A percentile compares a stretch with the other conserved stretches of the same genome.
phyloP scores from a whole-genome alignment of 331 rosid genomes.

The Rhamnella rubrinervis region DNA sequence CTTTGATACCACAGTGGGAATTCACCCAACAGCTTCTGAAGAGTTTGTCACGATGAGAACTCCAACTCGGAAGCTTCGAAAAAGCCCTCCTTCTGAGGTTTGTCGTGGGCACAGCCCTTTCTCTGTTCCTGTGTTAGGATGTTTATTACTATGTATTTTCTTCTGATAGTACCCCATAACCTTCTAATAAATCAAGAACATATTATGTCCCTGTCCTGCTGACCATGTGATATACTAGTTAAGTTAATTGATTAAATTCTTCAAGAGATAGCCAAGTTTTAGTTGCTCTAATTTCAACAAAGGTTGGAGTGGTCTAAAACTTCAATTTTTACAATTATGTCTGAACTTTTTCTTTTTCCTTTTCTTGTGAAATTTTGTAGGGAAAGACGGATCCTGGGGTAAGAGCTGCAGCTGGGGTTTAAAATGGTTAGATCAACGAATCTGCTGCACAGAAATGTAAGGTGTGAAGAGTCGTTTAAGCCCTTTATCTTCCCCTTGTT shows the following conservation, averaged over 20 bases:
- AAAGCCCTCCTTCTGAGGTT: conserved; percentile 56
- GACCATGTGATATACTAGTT: not conserved
- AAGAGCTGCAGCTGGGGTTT: conserved; percentile 65
- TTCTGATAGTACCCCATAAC: not conserved
- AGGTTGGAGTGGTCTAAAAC: not conserved
- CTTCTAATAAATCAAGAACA: not conserved
- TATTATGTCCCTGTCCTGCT: not conserved
- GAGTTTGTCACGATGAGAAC: conserved; percentile 94
- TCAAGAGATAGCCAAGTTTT: not conserved
- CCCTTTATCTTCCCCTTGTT: too few species aligned
- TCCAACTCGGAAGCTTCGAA: conserved; percentile 74
- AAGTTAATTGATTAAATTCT: not conserved
- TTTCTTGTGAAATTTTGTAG: conserved; percentile 40
- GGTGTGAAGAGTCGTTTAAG: conserved; percentile 20
- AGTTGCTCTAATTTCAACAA: not conserved
- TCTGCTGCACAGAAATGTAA: conserved; percentile 15
- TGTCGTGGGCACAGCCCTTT: conserved; percentile 24
- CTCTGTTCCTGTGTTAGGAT: conserved; percentile 18
- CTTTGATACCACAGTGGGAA: conserved; percentile 85
- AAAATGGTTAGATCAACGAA: conserved; percentile 18
- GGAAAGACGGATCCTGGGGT: conserved; percentile 55
- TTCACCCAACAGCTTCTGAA: conserved; percentile 96
- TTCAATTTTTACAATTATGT: not conserved
- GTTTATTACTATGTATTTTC: not conserved
- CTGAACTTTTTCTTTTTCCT: not conserved